Percentiles rank a stretch among this genome's conserved stretches.
These are phyloP conservation scores for Hanseniaspora sp. DNA, from an alignment of 1,139 yeast species.

Conservation along the genomic window DNA sequence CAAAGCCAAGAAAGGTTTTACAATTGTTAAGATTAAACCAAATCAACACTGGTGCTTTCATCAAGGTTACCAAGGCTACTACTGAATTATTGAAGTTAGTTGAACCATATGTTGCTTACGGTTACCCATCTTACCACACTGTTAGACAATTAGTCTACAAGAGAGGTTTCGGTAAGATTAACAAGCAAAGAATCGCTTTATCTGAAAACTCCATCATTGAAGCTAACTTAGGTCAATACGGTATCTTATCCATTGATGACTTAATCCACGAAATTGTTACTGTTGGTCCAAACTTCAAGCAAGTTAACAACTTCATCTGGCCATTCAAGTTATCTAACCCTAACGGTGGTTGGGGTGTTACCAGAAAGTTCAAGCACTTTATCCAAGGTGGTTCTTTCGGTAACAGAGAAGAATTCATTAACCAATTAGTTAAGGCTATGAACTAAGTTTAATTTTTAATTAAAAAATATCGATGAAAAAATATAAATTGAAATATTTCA, in stretches of 20 bases:
- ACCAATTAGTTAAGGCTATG: constrained; percentile 95
- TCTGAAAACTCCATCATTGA: constrained; percentile 91
- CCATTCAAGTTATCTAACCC: constrained; percentile 99
- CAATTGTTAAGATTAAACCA: constrained; percentile 96
- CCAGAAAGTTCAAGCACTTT: constrained; percentile 98
- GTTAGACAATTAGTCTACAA: constrained; percentile 95
- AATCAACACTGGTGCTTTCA: constrained; percentile 97
- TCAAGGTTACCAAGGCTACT: constrained; percentile 97
- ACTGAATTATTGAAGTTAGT: constrained; percentile 89
- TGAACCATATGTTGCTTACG: constrained; percentile 99
- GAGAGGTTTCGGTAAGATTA: constrained; percentile 99
- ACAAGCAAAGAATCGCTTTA: constrained; percentile 95
- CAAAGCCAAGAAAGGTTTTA: constrained; percentile 99
- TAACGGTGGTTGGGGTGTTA: constrained; percentile 98
- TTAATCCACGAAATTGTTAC: constrained; percentile 98
- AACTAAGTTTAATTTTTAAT: constrained; percentile 41
- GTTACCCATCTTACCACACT: constrained; percentile 96
- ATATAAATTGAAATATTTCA: too few species aligned
- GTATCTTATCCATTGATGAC: constrained; percentile 92
- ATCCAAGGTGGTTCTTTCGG: constrained; percentile 99
- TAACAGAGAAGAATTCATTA: constrained; percentile 98
- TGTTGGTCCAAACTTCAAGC: constrained; percentile 99
- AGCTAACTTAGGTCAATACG: constrained; percentile 89
- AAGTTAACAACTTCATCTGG: constrained; percentile 99
- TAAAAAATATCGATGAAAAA: too few species aligned